Evolutionary conservation across 139 green algal species (phyloP).

Genomic region (Coccomyxa sp.): DNA sequence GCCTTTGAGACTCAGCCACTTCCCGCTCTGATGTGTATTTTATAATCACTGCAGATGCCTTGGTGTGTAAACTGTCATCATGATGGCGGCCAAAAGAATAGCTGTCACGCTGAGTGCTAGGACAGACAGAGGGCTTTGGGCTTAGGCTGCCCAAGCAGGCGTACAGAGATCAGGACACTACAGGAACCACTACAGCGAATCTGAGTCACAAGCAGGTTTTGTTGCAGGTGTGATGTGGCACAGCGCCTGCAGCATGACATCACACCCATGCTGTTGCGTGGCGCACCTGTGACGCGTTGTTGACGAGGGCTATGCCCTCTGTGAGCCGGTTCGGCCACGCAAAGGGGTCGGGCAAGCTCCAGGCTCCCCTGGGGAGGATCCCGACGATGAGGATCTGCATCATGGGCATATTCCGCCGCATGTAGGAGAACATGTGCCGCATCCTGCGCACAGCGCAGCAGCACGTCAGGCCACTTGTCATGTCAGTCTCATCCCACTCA

Average conservation of each 20-base stretch:
- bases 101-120: background rate
- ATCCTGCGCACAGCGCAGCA: constrained; percentile 5
- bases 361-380: background rate
- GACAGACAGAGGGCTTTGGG: background rate
- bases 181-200: background rate
- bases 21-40: too few species aligned
- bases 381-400: background rate
- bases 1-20: too few species aligned
- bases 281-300: background rate
- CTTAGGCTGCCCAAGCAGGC: background rate
- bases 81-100: background rate
- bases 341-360: background rate
- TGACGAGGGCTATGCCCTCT: background rate
- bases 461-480: too few species aligned
- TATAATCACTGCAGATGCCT: background rate
- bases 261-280: too few species aligned
- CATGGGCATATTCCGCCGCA: background rate
- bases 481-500: too few species aligned
- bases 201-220: too few species aligned
- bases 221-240: too few species aligned
- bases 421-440: background rate
- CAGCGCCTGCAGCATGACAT: too few species aligned
- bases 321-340: background rate
- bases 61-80: background rate
- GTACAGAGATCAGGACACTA: background rate